phyloP scores from a whole-genome alignment of 2,329 filamentous ascomycete species.

The Phyllosticta citrichinensis region DNA sequence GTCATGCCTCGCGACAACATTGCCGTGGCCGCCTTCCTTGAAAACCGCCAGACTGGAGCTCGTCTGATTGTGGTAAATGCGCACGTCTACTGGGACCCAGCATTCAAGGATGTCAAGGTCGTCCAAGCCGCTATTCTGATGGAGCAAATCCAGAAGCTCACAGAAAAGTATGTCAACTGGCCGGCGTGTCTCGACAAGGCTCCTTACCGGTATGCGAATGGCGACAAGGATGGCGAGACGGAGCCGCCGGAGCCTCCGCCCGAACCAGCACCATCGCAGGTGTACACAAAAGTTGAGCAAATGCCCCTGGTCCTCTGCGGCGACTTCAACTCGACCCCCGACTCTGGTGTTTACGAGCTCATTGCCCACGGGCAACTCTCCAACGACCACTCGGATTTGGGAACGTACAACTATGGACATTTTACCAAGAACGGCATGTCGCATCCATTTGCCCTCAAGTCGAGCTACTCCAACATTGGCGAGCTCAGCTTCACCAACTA shows the following conservation, averaged over 20 bases:
- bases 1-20: slow-evolving; percentile 99
- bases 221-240: slow-evolving; percentile 40
- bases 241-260: slow-evolving; percentile 42
- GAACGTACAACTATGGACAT: slow-evolving; percentile 76
- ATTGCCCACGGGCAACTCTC: slow-evolving; percentile 70
- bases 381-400: slow-evolving; percentile 71
- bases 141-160: slow-evolving; percentile 78
- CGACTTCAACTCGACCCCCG: slow-evolving; percentile 85
- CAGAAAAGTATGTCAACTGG: slow-evolving; percentile 73
- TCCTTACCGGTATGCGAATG: slow-evolving; percentile 37
- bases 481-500: slow-evolving; percentile 95
- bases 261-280: slow-evolving; percentile 69
- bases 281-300: slow-evolving; percentile 76
- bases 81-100: slow-evolving; percentile 91
- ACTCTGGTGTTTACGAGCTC: slow-evolving; percentile 86
- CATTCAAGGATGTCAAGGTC: slow-evolving; percentile 85
- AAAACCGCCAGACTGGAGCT: slow-evolving; percentile 82
- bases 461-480: slow-evolving; percentile 74
- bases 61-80: slow-evolving; percentile 88
- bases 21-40: slow-evolving; percentile 81
- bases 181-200: slow-evolving; percentile 74
- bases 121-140: slow-evolving; percentile 93
- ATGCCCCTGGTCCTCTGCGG: slow-evolving; percentile 88
- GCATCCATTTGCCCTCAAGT: slow-evolving; percentile 89
- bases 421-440: slow-evolving; percentile 88